phyloP scores from a whole-genome alignment of 176 grass and related monocot species.

The Poa annua region DNA sequence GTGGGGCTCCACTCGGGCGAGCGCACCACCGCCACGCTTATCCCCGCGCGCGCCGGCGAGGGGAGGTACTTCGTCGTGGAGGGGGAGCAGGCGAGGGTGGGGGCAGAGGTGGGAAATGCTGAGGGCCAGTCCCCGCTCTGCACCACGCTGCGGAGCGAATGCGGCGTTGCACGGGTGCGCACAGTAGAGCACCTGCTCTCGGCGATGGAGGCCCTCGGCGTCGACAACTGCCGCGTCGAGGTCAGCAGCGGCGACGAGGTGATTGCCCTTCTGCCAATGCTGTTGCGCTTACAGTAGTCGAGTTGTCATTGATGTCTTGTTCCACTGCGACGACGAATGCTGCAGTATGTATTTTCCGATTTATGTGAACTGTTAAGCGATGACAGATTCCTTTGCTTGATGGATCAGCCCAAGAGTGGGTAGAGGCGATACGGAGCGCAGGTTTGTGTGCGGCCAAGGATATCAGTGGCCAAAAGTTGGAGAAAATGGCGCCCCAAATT shows the following conservation, averaged over 20 bases:
- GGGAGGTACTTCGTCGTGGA: constrained; percentile 75
- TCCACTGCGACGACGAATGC: neutral
- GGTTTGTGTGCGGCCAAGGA: constrained; percentile 62
- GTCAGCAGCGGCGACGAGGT: constrained; percentile 80
- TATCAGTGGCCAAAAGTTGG: constrained; percentile 50
- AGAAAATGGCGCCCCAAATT: constrained; percentile 70
- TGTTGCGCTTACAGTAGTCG: neutral
- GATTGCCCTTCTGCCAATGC: neutral
- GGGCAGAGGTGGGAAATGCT: constrained; percentile 57
- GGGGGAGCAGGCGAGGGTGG: constrained; percentile 43
- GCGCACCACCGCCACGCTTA: constrained; percentile 48
- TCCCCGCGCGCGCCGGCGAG: constrained; percentile 82
- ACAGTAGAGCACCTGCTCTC: constrained; percentile 93
- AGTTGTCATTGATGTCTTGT: neutral
- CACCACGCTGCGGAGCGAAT: constrained; percentile 59
- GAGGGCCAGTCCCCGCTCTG: constrained; percentile 66
- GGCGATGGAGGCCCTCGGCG: constrained; percentile 73
- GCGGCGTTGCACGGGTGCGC: constrained; percentile 44
- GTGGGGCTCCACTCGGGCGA: constrained; percentile 73
- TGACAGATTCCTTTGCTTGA: constrained; percentile 93
- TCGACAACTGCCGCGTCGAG: constrained; percentile 87
- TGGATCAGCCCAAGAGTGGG: constrained; percentile 94
- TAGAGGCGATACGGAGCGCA: constrained; percentile 52
- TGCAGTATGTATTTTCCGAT: constrained; percentile 11
- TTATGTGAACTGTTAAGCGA: constrained; percentile 43